Evolutionary conservation across 768 basidiomycete species (phyloP).

Genomic region (Macrolepiota albuminosa): DNA sequence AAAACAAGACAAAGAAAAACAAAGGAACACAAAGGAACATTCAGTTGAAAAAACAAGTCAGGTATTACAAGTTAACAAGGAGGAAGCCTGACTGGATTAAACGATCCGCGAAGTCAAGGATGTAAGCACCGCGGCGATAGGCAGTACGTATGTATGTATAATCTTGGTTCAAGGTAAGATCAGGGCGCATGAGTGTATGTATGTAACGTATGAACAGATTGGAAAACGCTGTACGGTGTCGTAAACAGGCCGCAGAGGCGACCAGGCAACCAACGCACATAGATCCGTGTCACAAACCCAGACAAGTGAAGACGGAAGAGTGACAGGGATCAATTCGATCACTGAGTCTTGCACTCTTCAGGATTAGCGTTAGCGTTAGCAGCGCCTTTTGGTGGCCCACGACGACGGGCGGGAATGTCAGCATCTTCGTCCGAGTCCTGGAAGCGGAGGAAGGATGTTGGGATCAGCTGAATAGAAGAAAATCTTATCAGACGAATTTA

Average conservation of each 20-base stretch:
- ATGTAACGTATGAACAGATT: constrained; percentile 1
- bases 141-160: constrained; percentile 3
- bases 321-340: constrained; percentile 3
- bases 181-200: neutral
- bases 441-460: constrained; percentile 8
- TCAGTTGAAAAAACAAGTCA: neutral
- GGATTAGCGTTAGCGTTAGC: constrained; percentile 54
- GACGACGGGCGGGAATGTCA: constrained; percentile 55
- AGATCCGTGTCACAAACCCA: neutral
- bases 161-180: neutral
- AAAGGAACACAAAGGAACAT: neutral
- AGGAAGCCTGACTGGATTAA: neutral
- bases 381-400: constrained; percentile 53
- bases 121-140: constrained; percentile 1
- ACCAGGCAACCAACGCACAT: neutral
- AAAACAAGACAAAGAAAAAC: neutral
- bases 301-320: neutral
- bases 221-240: neutral
- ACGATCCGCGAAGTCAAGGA: constrained; percentile 3
- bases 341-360: constrained; percentile 94
- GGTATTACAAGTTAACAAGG: constrained; percentile 3
- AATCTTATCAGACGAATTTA: constrained; percentile 18
- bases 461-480: neutral
- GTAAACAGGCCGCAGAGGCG: neutral
- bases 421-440: constrained; percentile 71